A percentile compares a stretch with the other conserved stretches of the same genome.
Evolutionary conservation across 129 eudicot species (phyloP).

Genomic region (Flaveria ramosissima): DNA sequence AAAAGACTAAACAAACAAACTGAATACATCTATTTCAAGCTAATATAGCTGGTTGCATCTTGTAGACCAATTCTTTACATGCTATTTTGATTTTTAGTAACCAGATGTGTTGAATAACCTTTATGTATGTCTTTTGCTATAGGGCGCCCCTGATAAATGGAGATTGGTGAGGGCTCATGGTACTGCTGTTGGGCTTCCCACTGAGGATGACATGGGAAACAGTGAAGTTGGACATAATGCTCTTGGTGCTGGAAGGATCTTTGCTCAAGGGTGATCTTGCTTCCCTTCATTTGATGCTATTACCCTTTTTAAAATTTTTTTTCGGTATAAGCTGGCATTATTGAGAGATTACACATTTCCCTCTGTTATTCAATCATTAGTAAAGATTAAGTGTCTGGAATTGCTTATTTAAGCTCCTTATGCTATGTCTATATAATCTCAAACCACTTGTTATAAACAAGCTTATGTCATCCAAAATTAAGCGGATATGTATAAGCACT

Average conservation of each 20-base stretch:
- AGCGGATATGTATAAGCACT: not conserved
- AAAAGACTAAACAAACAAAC: not conserved
- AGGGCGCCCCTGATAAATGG: conserved; percentile 90
- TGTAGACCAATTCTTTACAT: conserved; percentile 10
- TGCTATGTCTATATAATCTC: not conserved
- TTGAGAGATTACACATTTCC: not conserved
- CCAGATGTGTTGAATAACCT: conserved; percentile 14
- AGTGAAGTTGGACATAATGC: conserved; percentile 97
- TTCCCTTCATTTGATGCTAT: not conserved
- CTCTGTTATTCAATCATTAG: not conserved
- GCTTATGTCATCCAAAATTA: not conserved
- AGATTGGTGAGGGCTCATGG: conserved; percentile 94
- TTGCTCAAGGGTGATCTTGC: conserved; percentile 75
- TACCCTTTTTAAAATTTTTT: not conserved
- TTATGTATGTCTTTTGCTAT: conserved; percentile 2
- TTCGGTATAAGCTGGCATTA: not conserved
- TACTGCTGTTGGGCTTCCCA: conserved; percentile 82
- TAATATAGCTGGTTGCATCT: not conserved
- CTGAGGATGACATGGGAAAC: conserved; percentile 94
- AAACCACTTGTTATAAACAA: no score
- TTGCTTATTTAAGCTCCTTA: not conserved
- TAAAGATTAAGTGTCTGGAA: not conserved
- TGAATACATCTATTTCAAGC: not conserved
- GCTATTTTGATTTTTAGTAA: not conserved
- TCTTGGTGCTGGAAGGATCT: conserved; percentile 89